Base-by-base conservation (phyloP, 805 yeast species). In the Candida schatavii region DNA sequence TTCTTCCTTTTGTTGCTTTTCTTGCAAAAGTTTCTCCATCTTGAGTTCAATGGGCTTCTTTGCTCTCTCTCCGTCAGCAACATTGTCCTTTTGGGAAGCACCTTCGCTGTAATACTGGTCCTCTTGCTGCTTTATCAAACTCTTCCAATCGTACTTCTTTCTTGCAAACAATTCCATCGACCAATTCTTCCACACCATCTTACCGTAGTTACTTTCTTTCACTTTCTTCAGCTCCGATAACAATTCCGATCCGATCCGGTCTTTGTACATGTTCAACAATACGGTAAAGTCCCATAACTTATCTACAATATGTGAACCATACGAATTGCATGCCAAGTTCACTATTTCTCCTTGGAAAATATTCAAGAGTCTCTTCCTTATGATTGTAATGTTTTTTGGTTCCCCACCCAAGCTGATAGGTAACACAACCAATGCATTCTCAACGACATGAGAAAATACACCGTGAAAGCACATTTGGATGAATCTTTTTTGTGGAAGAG, bases 161-260 rank as follows among this genome's bases (percentile, higher is more conserved):
- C 95, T 74, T 9, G 68, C 57, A 54, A 80, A 91, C 52, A 82
- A 64, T 59, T 93, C 98, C 83, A 91, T 75, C 23, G 77, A 67
- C 97, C 97, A 93, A 61, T 91, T 91, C 59, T 84, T 87, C 98
- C 97, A 93, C 1, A 93, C 98, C 52, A 81, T 75, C 57, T 83
- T 79, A 27, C 99, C 99, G 56, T 91, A 93, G 10, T 71, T 77
- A 56, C 96, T 86, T 46, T 83, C 88, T 66, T 93, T 89, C 34
- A 93, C 85, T 46, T 74, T 72, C 29, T 78, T 83, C 30, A 82
- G 75, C 33, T 81, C 75, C 14, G 68, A 73, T 21, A 68, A 54
- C 45, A 91, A 66, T 45, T 81, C 83, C 19, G 75, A 74, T 0
- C 95, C 97, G 46, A 91, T 76, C 50, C 91, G 75, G 57, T 91